Percentiles rank a stretch among this genome's conserved stretches.
phyloP scores from a whole-genome alignment of 2,329 filamentous ascomycete genomes.

The Microcera coccophila region DNA sequence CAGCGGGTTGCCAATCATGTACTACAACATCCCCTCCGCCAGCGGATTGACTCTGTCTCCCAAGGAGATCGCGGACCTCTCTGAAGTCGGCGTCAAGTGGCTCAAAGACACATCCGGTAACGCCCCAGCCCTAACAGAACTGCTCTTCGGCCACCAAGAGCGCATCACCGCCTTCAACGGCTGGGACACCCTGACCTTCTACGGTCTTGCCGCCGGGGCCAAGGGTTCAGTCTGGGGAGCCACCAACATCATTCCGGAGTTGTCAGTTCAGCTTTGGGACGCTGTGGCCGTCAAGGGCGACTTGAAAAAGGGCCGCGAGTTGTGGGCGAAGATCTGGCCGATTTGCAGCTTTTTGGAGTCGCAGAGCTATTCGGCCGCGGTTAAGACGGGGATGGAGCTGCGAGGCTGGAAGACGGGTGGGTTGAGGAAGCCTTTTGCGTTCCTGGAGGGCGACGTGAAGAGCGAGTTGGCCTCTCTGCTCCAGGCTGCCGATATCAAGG shows the following conservation, averaged over 20 bases:
- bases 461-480: slow-evolving; percentile 36
- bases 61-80: slow-evolving; percentile 40
- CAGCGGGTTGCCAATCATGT: slow-evolving; percentile 43
- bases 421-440: slow-evolving; percentile 45
- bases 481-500: slow-evolving; percentile 36
- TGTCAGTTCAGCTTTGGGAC: slow-evolving; percentile 46
- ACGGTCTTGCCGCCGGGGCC: slow-evolving; percentile 47
- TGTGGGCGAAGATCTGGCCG: slow-evolving; percentile 48
- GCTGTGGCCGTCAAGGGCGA: slow-evolving; percentile 38
- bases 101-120: slow-evolving; percentile 52
- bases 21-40: slow-evolving; percentile 50
- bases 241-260: slow-evolving; percentile 47
- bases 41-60: slow-evolving; percentile 41
- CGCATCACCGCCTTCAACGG: slow-evolving; percentile 48
- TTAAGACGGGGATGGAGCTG: slow-evolving; percentile 49
- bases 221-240: slow-evolving; percentile 50
- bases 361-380: slow-evolving; percentile 43
- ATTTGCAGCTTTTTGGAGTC: slow-evolving; percentile 49
- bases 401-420: slow-evolving; percentile 44
- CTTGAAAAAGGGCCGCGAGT: slow-evolving; percentile 39
- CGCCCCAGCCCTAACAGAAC: slow-evolving; percentile 45
- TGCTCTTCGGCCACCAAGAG: slow-evolving; percentile 39
- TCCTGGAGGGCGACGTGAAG: slow-evolving; percentile 29
- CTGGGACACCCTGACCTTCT: slow-evolving; percentile 52
- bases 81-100: slow-evolving; percentile 45